These are phyloP conservation scores for Parascedosporium putredinis DNA, from an alignment of 2,329 filamentous ascomycete genomes.

Conservation along the genomic window DNA sequence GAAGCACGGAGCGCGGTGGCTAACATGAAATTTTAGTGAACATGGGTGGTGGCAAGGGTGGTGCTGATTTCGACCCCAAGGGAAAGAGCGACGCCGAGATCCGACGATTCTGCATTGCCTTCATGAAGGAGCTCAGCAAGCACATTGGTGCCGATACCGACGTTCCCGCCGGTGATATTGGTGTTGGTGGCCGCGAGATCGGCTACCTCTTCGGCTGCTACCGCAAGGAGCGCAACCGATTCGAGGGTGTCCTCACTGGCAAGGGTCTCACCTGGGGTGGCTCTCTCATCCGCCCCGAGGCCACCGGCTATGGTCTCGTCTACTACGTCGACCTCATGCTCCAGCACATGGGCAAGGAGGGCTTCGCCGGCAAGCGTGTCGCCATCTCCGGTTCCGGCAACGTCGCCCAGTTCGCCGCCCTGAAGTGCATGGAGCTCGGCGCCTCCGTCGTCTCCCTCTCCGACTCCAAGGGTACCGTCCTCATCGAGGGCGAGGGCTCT, in stretches of 20 bases:
- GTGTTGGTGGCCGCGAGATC: slow-evolving; percentile 83
- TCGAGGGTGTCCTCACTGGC: slow-evolving; percentile 92
- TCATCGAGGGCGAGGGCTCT: slow-evolving; percentile 58
- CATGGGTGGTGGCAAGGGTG: slow-evolving; percentile 97
- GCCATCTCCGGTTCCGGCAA: slow-evolving; percentile 96
- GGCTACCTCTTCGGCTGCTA: slow-evolving; percentile 94
- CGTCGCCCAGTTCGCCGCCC: slow-evolving; percentile 92
- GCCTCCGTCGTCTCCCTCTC: slow-evolving; percentile 87
- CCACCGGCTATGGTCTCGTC: slow-evolving; percentile 90
- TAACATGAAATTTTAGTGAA: slow-evolving; percentile 23
- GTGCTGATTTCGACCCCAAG: slow-evolving; percentile 97
- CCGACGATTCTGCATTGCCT: slow-evolving; percentile 88
- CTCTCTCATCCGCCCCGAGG: slow-evolving; percentile 87
- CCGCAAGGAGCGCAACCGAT: slow-evolving; percentile 76
- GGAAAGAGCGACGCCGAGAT: slow-evolving; percentile 97
- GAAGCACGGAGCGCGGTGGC: neutral
- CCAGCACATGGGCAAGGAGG: slow-evolving; percentile 74
- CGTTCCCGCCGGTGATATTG: slow-evolving; percentile 94
- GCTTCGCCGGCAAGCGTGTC: slow-evolving; percentile 83
- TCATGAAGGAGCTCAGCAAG: slow-evolving; percentile 92
- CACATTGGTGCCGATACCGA: slow-evolving; percentile 96
- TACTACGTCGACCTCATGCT: slow-evolving; percentile 98
- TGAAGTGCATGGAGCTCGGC: slow-evolving; percentile 94
- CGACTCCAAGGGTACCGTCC: slow-evolving; percentile 77
- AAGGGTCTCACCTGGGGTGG: slow-evolving; percentile 94